Evolutionary conservation across 2,329 filamentous ascomycete species (phyloP).

Genomic region (Chalaropsis thielavioides): DNA sequence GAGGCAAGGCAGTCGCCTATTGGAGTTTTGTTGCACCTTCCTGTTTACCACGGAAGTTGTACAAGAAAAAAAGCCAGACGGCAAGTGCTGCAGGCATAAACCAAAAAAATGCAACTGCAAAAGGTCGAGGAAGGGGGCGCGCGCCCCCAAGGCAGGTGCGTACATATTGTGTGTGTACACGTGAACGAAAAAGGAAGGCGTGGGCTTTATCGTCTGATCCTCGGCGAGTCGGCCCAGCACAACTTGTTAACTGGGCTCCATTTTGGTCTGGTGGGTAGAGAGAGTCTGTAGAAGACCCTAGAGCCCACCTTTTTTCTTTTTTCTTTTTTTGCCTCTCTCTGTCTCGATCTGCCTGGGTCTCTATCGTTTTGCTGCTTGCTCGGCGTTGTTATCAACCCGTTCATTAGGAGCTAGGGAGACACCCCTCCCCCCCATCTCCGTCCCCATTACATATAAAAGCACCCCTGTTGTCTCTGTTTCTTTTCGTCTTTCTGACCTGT

Average conservation of each 20-base stretch:
- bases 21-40: background rate
- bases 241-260: too few species aligned
- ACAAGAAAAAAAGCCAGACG: background rate
- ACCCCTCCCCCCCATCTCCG: background rate
- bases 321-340: background rate
- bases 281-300: background rate
- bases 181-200: background rate
- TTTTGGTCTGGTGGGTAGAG: too few species aligned
- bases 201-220: background rate
- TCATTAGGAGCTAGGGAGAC: background rate
- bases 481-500: background rate
- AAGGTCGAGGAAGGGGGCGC: background rate
- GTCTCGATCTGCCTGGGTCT: background rate
- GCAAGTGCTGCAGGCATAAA: background rate
- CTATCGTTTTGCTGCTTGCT: background rate
- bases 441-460: background rate
- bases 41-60: background rate
- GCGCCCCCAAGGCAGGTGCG: background rate
- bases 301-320: background rate
- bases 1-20: background rate
- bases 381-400: background rate
- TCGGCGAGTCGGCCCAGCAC: background rate
- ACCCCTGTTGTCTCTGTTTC: constrained; percentile 3
- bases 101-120: background rate
- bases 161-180: background rate